phyloP scores from a whole-genome alignment of 2,329 filamentous ascomycete genomes.

The Aspergillus udagawae region DNA sequence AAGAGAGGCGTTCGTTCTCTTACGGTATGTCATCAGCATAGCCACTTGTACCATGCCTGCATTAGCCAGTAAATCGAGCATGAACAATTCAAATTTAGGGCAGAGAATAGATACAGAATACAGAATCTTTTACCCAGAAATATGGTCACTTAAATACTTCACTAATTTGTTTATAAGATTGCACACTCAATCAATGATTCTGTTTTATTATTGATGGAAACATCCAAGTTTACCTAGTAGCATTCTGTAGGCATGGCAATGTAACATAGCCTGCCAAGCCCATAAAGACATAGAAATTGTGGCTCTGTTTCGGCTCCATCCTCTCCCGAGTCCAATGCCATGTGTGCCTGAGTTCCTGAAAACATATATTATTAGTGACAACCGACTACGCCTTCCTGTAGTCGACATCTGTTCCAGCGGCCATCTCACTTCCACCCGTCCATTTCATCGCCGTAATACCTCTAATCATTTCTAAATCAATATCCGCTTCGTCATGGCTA shows the following conservation, averaged over 20 bases:
- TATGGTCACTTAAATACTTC: not conserved
- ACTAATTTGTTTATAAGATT: not conserved
- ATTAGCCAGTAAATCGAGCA: too few relatives aligned
- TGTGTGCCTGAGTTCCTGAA: not conserved
- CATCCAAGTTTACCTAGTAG: not conserved
- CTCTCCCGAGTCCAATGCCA: not conserved
- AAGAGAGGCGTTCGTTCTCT: not conserved
- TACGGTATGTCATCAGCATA: not conserved
- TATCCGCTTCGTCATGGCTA: conserved; percentile 24
- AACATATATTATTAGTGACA: not conserved
- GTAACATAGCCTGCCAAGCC: not conserved
- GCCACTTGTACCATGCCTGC: not conserved
- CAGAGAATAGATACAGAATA: not conserved
- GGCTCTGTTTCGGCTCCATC: not conserved
- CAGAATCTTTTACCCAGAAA: not conserved
- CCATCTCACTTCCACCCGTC: not conserved
- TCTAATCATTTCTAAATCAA: not conserved
- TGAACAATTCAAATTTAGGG: not conserved
- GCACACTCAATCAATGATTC: not conserved
- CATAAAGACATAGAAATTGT: not conserved
- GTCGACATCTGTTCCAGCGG: not conserved
- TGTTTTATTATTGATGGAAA: not conserved
- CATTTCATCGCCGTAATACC: conserved; percentile 1
- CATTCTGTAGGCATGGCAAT: not conserved
- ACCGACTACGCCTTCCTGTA: not conserved